phyloP scores from a whole-genome alignment of 192 early-diverging fungal species.

The Coemansia sp. region DNA sequence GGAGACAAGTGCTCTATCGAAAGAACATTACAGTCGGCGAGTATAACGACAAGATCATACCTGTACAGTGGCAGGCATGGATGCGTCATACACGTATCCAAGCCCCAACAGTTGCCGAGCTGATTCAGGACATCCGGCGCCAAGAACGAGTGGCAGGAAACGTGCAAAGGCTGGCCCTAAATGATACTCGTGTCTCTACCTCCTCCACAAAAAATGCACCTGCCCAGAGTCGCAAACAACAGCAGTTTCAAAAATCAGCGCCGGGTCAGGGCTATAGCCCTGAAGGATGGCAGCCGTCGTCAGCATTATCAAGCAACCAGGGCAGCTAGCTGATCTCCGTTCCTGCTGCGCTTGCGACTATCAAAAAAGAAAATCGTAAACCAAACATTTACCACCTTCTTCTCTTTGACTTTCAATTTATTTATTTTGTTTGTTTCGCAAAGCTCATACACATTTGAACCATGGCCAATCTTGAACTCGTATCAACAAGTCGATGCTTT shows the following conservation, averaged over 20 bases:
- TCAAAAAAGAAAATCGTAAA: neutral
- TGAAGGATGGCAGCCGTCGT: slow-evolving; percentile 23
- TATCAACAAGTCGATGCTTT: slow-evolving; percentile 66
- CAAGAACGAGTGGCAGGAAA: slow-evolving; percentile 28
- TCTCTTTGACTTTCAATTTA: slow-evolving; percentile 1
- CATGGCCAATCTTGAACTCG: slow-evolving; percentile 35
- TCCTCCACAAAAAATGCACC: neutral
- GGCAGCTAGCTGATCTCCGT: too few species aligned
- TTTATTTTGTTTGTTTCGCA: neutral
- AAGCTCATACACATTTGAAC: neutral
- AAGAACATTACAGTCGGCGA: slow-evolving; percentile 29
- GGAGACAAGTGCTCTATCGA: slow-evolving; percentile 35
- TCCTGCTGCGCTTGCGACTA: too few species aligned
- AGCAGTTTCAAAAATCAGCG: slow-evolving; percentile 20
- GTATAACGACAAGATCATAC: slow-evolving; percentile 42
- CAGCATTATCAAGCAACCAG: too few species aligned
- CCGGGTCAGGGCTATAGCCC: slow-evolving; percentile 39
- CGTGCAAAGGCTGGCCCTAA: slow-evolving; percentile 20
- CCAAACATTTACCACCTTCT: neutral
- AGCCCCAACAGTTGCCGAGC: slow-evolving; percentile 32
- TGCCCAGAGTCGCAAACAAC: neutral
- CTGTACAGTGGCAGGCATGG: slow-evolving; percentile 55
- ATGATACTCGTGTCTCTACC: neutral
- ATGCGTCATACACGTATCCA: slow-evolving; percentile 46
- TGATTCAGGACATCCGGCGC: slow-evolving; percentile 34